A percentile compares a stretch with the other conserved stretches of the same genome.
Evolutionary conservation across 768 basidiomycete species (phyloP).

Genomic region (Cystobasidium ongulense): DNA sequence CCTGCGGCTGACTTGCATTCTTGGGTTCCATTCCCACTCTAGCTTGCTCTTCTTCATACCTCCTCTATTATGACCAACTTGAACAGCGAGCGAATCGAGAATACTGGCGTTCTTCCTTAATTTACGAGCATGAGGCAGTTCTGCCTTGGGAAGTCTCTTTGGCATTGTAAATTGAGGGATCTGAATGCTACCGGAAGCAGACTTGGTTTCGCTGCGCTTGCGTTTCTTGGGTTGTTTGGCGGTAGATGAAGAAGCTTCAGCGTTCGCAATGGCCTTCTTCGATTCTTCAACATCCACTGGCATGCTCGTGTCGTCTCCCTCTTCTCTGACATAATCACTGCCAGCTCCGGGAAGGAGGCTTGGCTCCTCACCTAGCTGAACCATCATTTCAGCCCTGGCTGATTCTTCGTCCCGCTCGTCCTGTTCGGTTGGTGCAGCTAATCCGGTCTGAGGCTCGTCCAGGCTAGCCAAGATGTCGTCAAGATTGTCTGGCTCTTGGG

Average conservation of each 20-base stretch:
- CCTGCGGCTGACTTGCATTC: conserved; percentile 77
- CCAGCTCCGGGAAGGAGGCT: neutral
- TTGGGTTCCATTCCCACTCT: conserved; percentile 78
- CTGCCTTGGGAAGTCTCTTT: conserved; percentile 31
- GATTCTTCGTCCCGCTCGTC: conserved; percentile 21
- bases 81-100: conserved; percentile 23
- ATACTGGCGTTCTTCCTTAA: conserved; percentile 31
- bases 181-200: neutral
- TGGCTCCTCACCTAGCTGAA: conserved; percentile 30
- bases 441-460: conserved; percentile 39
- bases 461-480: conserved; percentile 14
- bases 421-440: neutral
- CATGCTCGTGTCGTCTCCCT: neutral
- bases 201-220: conserved; percentile 29
- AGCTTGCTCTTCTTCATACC: conserved; percentile 50
- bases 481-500: conserved; percentile 40
- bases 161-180: conserved; percentile 35
- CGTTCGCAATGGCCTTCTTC: neutral
- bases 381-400: conserved; percentile 30
- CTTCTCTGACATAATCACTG: neutral
- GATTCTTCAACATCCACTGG: conserved; percentile 25
- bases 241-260: neutral
- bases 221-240: conserved; percentile 5
- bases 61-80: conserved; percentile 39
- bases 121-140: conserved; percentile 32